phyloP scores from a whole-genome alignment of 306 rosid species.

The Argentina anserina region DNA sequence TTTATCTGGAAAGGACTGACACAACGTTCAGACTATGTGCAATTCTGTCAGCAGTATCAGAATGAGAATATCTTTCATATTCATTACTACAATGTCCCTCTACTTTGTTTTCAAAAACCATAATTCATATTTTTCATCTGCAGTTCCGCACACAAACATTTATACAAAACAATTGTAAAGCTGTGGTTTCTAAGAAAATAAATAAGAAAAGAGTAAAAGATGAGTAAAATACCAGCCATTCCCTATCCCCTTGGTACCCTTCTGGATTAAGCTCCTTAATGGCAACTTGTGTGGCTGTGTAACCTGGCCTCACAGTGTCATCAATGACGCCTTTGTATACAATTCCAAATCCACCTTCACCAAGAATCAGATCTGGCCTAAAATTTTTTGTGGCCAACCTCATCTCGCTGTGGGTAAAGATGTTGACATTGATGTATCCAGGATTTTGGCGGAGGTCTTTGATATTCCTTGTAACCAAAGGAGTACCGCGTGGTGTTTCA shows the following conservation, averaged over 20 bases:
- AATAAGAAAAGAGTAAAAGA: conserved; percentile 18
- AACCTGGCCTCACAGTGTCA: conserved; percentile 61
- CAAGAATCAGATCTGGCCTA: conserved; percentile 80
- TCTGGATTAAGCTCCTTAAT: conserved; percentile 95
- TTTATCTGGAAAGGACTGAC: neutral
- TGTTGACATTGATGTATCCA: conserved; percentile 62
- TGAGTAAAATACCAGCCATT: conserved; percentile 73
- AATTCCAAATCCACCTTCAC: conserved; percentile 98
- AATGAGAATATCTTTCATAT: neutral
- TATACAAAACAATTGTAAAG: neutral
- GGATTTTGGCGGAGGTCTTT: conserved; percentile 69
- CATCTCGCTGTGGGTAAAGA: conserved; percentile 68
- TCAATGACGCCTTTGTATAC: conserved; percentile 88
- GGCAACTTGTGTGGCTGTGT: conserved; percentile 61
- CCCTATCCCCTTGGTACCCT: conserved; percentile 98
- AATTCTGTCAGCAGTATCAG: neutral
- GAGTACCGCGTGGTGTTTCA: conserved; percentile 17
- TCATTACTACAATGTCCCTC: neutral
- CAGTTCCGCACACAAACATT: neutral
- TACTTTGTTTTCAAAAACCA: neutral
- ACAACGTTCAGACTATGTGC: neutral
- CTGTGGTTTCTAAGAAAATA: conserved; percentile 9
- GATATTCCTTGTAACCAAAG: conserved; percentile 50
- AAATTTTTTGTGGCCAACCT: conserved; percentile 70
- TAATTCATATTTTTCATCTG: neutral